These are phyloP conservation scores for Neonectria neomacrospora DNA, from an alignment of 2,329 filamentous ascomycete genomes.

Conservation along the genomic window DNA sequence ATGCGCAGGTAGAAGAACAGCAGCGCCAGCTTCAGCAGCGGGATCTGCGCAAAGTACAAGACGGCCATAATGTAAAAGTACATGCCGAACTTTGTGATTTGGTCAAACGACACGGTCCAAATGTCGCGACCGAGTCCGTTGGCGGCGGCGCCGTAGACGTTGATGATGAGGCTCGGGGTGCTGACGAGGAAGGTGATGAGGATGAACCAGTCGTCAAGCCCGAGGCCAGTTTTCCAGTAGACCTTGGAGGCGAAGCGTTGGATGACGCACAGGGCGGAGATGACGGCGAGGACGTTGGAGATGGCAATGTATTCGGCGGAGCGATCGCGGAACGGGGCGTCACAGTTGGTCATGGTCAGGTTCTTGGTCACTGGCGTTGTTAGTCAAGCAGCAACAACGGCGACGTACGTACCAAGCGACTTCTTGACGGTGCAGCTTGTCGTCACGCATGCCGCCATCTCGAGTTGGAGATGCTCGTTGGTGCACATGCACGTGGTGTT, in stretches of 20 bases:
- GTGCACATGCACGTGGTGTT: conserved; percentile 49
- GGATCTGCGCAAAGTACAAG: conserved; percentile 59
- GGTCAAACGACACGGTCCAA: conserved; percentile 57
- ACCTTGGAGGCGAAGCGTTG: conserved; percentile 54
- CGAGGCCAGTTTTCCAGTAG: conserved; percentile 49
- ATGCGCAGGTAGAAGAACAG: conserved; percentile 67
- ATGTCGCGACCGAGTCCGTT: conserved; percentile 62
- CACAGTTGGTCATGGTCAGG: conserved; percentile 43
- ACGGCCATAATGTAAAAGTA: conserved; percentile 57
- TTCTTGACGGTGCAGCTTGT: conserved; percentile 46
- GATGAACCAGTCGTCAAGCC: conserved; percentile 53
- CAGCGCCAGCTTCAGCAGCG: conserved; percentile 62
- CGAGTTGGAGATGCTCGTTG: conserved; percentile 39
- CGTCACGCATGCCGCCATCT: conserved; percentile 44
- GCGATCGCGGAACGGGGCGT: conserved; percentile 45
- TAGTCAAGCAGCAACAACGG: background rate
- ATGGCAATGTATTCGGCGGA: conserved; percentile 48
- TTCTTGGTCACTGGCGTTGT: conserved; percentile 37
- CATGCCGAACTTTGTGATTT: conserved; percentile 57
- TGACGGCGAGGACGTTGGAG: conserved; percentile 47
- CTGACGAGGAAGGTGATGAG: conserved; percentile 43
- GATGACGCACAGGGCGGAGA: conserved; percentile 54
- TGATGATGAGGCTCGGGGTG: conserved; percentile 47
- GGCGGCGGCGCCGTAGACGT: conserved; percentile 44
- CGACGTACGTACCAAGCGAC: conserved; percentile 44